Conservation (phyloP, 1,139 yeast species). For the Diutina neorugosa region DNA sequence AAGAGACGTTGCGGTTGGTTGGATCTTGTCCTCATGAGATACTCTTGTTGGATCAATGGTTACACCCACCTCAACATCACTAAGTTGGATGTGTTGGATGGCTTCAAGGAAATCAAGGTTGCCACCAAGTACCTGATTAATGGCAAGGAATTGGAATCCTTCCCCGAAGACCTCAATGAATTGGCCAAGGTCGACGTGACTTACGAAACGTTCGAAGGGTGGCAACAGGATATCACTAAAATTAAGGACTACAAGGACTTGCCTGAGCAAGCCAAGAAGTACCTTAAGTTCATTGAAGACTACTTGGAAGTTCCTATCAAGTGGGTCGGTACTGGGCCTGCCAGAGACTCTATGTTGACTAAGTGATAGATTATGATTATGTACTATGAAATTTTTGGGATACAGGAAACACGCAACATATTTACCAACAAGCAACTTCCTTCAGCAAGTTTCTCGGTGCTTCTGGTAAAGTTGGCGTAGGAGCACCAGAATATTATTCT, state of each 20-base stretch:
- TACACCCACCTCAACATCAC: slow-evolving; percentile 87
- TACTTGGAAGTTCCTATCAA: slow-evolving; percentile 73
- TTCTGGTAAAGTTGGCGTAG: not conserved
- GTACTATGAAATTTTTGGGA: not conserved
- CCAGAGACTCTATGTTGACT: slow-evolving; percentile 71
- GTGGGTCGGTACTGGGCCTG: slow-evolving; percentile 99
- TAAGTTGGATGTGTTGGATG: slow-evolving; percentile 87
- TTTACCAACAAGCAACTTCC: not conserved
- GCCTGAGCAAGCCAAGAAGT: slow-evolving; percentile 79
- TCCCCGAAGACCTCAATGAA: slow-evolving; percentile 84
- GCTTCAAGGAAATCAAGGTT: slow-evolving; percentile 76
- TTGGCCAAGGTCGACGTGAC: slow-evolving; percentile 85
- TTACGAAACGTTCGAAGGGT: slow-evolving; percentile 85
- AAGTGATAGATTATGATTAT: not conserved
- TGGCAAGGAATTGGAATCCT: slow-evolving; percentile 61
- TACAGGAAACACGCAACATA: not conserved
- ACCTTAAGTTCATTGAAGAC: slow-evolving; percentile 76
- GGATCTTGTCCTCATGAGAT: slow-evolving; percentile 87
- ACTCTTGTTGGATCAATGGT: slow-evolving; percentile 85
- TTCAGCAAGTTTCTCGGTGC: not conserved
- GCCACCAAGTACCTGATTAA: slow-evolving; percentile 72
- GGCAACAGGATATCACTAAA: slow-evolving; percentile 78
- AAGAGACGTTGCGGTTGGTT: slow-evolving; percentile 99
- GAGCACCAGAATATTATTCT: not conserved
- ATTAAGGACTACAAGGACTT: slow-evolving; percentile 60